A percentile compares a stretch with the other conserved stretches of the same genome.
phyloP scores from a whole-genome alignment of 257 asterid genomes.

The Solanum dulcamara region DNA sequence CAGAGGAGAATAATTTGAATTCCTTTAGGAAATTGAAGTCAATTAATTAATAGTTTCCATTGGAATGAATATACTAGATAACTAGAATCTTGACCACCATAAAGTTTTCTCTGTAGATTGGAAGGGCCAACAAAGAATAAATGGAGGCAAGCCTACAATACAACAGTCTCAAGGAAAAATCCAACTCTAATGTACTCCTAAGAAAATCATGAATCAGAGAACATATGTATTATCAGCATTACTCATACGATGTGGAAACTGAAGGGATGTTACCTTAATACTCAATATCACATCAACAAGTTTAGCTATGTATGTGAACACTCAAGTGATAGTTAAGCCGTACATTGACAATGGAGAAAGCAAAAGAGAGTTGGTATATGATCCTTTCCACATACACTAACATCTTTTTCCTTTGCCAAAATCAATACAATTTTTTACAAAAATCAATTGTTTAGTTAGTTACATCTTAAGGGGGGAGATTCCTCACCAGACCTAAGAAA shows the following conservation, averaged over 20 bases:
- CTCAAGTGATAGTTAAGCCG: neutral
- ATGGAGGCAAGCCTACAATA: neutral
- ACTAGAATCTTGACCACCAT: neutral
- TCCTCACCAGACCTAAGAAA: neutral
- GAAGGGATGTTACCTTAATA: neutral
- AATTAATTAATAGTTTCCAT: neutral
- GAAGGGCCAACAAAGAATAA: neutral
- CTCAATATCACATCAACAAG: neutral
- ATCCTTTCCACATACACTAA: neutral
- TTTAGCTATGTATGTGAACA: neutral
- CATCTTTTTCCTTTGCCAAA: neutral
- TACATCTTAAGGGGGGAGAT: neutral
- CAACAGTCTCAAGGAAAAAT: neutral
- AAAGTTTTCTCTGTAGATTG: neutral
- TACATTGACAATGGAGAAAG: neutral
- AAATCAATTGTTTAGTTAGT: neutral
- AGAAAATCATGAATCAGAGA: neutral
- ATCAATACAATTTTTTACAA: neutral
- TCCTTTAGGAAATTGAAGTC: neutral
- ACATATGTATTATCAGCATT: neutral
- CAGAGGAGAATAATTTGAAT: neutral
- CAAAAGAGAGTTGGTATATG: neutral
- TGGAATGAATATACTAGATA: neutral
- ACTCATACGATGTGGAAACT: neutral
- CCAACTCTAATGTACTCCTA: neutral